A percentile compares a stretch with the other conserved stretches of the same genome.
Conservation (phyloP, 2,329 filamentous ascomycete genomes). For the Colletotrichum tofieldiae region DNA sequence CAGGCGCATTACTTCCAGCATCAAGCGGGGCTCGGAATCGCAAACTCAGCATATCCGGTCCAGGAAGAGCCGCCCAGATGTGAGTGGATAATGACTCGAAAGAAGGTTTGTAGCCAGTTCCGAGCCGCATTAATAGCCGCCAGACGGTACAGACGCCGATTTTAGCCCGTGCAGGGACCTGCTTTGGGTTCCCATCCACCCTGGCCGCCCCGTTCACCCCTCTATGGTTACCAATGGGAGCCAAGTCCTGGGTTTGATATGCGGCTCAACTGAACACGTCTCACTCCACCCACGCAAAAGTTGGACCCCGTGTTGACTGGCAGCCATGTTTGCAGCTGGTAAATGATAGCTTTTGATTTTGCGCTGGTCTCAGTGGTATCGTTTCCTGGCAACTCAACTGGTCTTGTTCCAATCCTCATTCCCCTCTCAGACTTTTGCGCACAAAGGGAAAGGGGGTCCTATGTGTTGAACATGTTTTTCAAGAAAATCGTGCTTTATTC, state of each 20-base stretch:
- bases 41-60: not conserved
- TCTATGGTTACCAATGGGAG: not conserved
- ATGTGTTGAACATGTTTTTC: slow-evolving; percentile 30
- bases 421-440: not conserved
- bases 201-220: not conserved
- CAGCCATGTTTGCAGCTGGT: slow-evolving; percentile 13
- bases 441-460: not conserved
- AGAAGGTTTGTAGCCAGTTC: not conserved
- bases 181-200: not conserved
- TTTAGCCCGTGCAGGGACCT: not conserved
- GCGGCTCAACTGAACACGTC: slow-evolving; percentile 8
- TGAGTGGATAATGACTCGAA: not conserved
- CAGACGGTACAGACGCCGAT: not conserved
- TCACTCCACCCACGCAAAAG: slow-evolving; percentile 2
- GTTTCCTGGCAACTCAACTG: not conserved
- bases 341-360: slow-evolving; percentile 22
- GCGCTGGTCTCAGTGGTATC: slow-evolving; percentile 25
- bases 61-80: not conserved
- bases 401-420: not conserved
- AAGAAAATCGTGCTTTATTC: slow-evolving; percentile 39
- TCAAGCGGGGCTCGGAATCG: not conserved
- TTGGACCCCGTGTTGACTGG: not conserved
- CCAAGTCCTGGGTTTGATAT: not conserved
- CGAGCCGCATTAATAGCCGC: not conserved
- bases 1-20: not conserved